phyloP scores from a whole-genome alignment of 768 basidiomycete genomes.

The Phanerodontia chrysosporium region DNA sequence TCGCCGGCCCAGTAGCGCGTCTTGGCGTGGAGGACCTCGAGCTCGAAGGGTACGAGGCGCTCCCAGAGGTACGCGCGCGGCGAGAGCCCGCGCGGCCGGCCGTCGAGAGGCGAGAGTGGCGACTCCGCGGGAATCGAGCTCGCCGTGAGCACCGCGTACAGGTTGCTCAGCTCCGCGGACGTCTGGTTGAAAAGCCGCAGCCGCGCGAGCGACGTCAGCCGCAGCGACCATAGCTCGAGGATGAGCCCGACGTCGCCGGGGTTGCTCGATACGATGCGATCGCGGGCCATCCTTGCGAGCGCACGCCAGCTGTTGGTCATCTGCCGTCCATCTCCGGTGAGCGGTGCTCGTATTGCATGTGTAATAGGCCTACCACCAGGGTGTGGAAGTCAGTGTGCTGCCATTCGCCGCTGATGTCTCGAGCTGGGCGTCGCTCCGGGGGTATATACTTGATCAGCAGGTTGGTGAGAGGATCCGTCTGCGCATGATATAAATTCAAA shows the following conservation, averaged over 20 bases:
- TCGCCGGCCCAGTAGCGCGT: constrained; percentile 82
- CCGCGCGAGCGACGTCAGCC: constrained; percentile 72
- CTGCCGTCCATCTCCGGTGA: too few species aligned
- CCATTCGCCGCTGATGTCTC: constrained; percentile 77
- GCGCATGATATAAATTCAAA: background rate
- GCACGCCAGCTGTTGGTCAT: constrained; percentile 89
- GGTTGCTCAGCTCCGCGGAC: constrained; percentile 78
- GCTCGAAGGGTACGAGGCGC: constrained; percentile 50
- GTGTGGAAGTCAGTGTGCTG: constrained; percentile 68
- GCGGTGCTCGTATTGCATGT: too few species aligned
- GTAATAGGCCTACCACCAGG: constrained; percentile 54
- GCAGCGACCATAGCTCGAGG: constrained; percentile 82
- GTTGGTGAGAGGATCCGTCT: constrained; percentile 83
- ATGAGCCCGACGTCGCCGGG: constrained; percentile 64
- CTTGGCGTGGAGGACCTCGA: constrained; percentile 66
- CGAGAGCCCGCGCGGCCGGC: background rate
- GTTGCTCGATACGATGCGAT: constrained; percentile 65
- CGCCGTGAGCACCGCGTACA: constrained; percentile 62
- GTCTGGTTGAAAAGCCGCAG: constrained; percentile 84
- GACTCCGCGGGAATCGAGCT: constrained; percentile 25
- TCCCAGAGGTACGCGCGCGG: constrained; percentile 55
- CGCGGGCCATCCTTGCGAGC: constrained; percentile 79
- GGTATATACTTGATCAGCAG: constrained; percentile 83
- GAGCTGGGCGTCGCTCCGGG: constrained; percentile 65
- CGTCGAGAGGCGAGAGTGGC: background rate